Evolutionary conservation across 2,329 filamentous ascomycete genomes (phyloP), one percentile per base, ranked within the genome.

Genomic region (Alternaria hordeiaustralica): DNA sequence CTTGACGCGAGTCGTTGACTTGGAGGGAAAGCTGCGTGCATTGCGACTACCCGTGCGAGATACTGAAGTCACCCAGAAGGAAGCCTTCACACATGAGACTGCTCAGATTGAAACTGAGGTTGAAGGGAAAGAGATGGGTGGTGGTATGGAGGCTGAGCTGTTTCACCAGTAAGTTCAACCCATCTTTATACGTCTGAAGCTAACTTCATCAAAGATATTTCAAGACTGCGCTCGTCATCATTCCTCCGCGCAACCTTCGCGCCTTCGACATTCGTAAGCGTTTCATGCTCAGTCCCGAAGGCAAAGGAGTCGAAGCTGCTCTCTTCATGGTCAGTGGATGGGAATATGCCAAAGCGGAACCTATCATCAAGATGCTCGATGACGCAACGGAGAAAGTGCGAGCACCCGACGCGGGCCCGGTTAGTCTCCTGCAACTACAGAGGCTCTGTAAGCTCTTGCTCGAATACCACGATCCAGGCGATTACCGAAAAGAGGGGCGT

Each of bases 131-230:
- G 33, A 36, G 33, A 36, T 36, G 33, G 15, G 2, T 1, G 33
- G 33, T 36, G 33, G 0, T 0, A 36, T 0, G 0, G 33, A 36
- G 33, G 33, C 33, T 36, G 0, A 0, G 7, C 0, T 36, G n/a
- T 36, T 36, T 0, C 33, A 36, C 33, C 33, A 36, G 33, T 36
- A 36, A n/a, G 33, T 2, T 36, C 3, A 1, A 7, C 2, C 0
- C 33, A 0, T 36, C 8, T n/a, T 0, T 36, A n/a, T 0, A 1
- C 2, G 15, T 36, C 15, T n/a, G 33, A 3, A 36, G 15, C 33
- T 36, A 36, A 36, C 33, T 36, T 0, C 7, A 36, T 36, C 0
- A n/a, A 36, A 36, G 15, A n/a, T 15, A 36, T 36, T 0, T 36
- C 33, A 36, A 36, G 15, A 36, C 15, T 36, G 33, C 33, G 8